Base-by-base conservation (phyloP, 2,329 filamentous ascomycete species). In the Clonostachys solani region DNA sequence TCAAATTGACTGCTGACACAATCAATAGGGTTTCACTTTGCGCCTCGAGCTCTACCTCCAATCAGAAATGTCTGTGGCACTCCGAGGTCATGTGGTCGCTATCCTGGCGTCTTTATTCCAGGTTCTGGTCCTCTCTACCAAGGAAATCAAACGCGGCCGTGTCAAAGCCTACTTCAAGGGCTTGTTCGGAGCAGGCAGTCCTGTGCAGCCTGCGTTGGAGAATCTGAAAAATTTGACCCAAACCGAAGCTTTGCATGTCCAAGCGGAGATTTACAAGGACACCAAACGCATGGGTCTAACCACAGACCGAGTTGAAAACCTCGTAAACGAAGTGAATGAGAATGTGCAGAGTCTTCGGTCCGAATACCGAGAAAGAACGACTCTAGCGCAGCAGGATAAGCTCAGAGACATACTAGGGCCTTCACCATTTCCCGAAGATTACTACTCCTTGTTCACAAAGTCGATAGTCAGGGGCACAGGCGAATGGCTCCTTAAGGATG, bases 31-130 rank as follows among this genome's bases (percentile, higher is more conserved):
- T 52, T 73, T 74, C 38, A 74, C 70, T 5, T 55, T 60, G 8
- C 61, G 71, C 15, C 51, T 74, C 7, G 61, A 64, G 15, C 64
- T 73, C 17, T 74, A 75, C 40, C 54, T 68, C 8, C 60, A 63
- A 17, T 58, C 68, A 19, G 47, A 59, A 12, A 61, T 75, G 50
- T 72, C 69, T 0, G 41, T 50, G 1, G 59, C 68, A 17, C 56
- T 74, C 4, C 57, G 63, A 12, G 55, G 62, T 15, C 72, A 74
- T 47, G 57, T 74, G 4, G 64, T 66, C 13, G 57, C 62, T 3
- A 72, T 75, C 7, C 59, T 76, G 3, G 66, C 67, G 0, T 64
- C 69, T 1, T 49, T 76, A 0, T 70, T 76, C 35, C 66, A 75
- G 47, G 67, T 75, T 5, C 63, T 76, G 33, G 63, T 74, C 9